Evolutionary conservation across 306 rosid species (phyloP).

Genomic region (Inga oerstediana): DNA sequence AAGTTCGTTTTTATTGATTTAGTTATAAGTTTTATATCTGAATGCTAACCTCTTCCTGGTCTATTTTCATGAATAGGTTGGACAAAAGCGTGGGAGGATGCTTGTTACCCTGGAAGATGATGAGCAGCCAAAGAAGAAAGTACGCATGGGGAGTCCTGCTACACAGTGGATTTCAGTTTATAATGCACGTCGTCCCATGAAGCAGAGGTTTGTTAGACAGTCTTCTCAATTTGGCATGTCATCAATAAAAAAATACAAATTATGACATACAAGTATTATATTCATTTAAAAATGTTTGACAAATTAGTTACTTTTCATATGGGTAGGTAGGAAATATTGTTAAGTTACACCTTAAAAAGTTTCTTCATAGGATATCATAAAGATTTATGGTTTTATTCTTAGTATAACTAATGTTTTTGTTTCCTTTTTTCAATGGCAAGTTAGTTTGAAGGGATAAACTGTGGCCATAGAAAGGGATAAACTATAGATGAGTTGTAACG

Average conservation of each 20-base stretch:
- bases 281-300: background rate
- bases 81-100: constrained; percentile 86
- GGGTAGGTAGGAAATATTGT: background rate
- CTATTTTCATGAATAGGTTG: constrained; percentile 59
- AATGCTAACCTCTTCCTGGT: constrained; percentile 21
- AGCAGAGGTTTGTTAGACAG: constrained; percentile 69
- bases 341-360: background rate
- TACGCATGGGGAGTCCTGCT: constrained; percentile 88
- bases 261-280: background rate
- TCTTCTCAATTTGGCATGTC: constrained; percentile 10
- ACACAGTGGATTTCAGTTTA: constrained; percentile 95
- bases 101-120: constrained; percentile 85
- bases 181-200: constrained; percentile 96
- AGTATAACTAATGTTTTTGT: background rate
- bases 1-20: background rate
- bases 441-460: background rate
- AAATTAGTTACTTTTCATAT: background rate
- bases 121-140: constrained; percentile 95
- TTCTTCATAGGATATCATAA: background rate
- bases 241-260: background rate
- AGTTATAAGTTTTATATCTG: background rate
- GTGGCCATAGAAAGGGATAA: background rate
- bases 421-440: background rate
- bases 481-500: background rate
- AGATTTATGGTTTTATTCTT: background rate